These are phyloP conservation scores for Fusarium euwallaceae DNA, from an alignment of 2,329 filamentous ascomycete genomes.

Conservation along the genomic window DNA sequence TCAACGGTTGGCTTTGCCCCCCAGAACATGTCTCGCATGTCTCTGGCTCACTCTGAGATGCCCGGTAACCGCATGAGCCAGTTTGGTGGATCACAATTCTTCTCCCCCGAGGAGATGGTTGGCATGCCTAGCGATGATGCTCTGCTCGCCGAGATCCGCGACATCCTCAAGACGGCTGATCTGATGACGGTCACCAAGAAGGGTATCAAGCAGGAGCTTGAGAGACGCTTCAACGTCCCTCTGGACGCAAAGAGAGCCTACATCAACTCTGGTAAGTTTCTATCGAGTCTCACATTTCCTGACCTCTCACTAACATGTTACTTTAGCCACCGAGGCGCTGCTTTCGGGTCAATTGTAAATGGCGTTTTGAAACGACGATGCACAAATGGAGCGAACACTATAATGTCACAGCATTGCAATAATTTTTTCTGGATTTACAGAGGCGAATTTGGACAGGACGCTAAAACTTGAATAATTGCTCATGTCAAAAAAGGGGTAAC, in stretches of 20 bases:
- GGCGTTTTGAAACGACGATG: constrained; percentile 22
- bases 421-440: constrained; percentile 29
- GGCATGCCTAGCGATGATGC: constrained; percentile 90
- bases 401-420: constrained; percentile 40
- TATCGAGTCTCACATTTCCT: background rate
- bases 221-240: constrained; percentile 87
- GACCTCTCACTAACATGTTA: constrained; percentile 30
- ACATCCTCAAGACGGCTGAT: constrained; percentile 91
- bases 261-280: constrained; percentile 84
- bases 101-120: constrained; percentile 75
- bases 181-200: constrained; percentile 99
- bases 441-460: constrained; percentile 42
- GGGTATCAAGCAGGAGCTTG: constrained; percentile 93
- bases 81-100: constrained; percentile 70
- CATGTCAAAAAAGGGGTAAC: constrained; percentile 19
- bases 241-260: constrained; percentile 92
- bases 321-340: constrained; percentile 79
- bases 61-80: constrained; percentile 70
- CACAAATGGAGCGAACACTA: constrained; percentile 21
- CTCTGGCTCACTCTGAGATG: constrained; percentile 82
- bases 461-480: constrained; percentile 41
- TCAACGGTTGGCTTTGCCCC: constrained; percentile 64
- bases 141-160: constrained; percentile 91
- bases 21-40: constrained; percentile 75
- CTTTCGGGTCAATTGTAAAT: constrained; percentile 80